phyloP scores from a whole-genome alignment of 345 rosid species.

The Combretum micranthum region DNA sequence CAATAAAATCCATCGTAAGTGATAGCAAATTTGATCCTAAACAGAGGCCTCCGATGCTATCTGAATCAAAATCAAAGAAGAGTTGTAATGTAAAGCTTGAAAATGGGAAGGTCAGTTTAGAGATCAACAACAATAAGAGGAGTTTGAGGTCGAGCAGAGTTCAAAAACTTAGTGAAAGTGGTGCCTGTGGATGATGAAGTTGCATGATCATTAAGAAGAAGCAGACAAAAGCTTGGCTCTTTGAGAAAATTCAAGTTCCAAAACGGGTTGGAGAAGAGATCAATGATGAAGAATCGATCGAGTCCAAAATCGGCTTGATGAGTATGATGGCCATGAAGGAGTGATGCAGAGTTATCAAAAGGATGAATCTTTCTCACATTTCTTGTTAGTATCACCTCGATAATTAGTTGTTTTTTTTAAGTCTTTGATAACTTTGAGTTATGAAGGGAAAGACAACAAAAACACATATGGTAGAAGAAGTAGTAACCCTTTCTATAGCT shows the following conservation, averaged over 20 bases:
- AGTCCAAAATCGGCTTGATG: not conserved
- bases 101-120: no score
- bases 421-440: no score
- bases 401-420: no score
- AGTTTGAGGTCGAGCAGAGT: not conserved
- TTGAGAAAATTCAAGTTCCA: not conserved
- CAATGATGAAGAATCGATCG: not conserved
- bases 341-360: not conserved
- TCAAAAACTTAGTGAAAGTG: not conserved
- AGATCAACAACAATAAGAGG: not conserved
- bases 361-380: not conserved
- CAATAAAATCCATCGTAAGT: not conserved
- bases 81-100: no score
- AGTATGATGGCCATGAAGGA: constrained; percentile 5
- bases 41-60: not conserved
- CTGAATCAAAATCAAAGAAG: no score
- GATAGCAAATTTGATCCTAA: not conserved
- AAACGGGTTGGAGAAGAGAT: not conserved
- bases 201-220: no score
- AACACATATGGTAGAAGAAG: no score
- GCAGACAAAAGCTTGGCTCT: not conserved
- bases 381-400: no score
- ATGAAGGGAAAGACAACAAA: no score
- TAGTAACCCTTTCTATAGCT: no score
- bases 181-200: not conserved